Conservation (phyloP, 2,329 filamentous ascomycete genomes). For the Sporothrix luriei region DNA sequence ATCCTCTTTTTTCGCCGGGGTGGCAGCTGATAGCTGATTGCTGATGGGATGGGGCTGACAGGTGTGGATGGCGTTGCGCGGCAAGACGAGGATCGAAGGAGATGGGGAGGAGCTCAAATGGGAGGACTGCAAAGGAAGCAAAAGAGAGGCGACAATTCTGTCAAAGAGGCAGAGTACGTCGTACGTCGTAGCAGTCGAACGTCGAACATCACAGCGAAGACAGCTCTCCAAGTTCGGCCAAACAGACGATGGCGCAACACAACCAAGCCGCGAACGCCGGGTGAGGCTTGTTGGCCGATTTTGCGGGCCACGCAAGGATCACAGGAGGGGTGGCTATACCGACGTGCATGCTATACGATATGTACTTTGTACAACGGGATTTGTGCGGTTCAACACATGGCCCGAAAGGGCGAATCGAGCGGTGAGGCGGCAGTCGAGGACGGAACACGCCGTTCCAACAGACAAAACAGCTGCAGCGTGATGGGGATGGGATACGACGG, state of each 20-base stretch:
- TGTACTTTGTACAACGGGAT: not conserved
- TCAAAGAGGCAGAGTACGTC: too few relatives aligned
- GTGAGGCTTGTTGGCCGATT: not conserved
- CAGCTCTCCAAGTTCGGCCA: too few relatives aligned
- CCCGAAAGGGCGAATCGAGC: too few relatives aligned
- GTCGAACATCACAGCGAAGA: too few relatives aligned
- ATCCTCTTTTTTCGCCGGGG: not conserved
- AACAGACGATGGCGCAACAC: too few relatives aligned
- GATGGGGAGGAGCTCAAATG: not conserved
- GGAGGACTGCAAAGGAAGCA: not conserved
- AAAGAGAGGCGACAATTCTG: not conserved
- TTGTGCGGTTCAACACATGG: not conserved
- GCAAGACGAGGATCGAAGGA: not conserved
- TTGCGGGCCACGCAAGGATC: not conserved
- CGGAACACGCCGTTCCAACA: not conserved
- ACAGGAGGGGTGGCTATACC: constrained; percentile 1
- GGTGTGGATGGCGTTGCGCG: not conserved
- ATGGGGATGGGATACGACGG: too few relatives aligned
- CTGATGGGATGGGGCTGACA: constrained; percentile 21
- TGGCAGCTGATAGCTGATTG: constrained; percentile 18
- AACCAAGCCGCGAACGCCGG: not conserved
- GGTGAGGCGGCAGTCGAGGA: not conserved
- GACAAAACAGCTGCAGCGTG: not conserved
- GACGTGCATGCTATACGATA: not conserved
- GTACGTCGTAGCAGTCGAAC: too few relatives aligned